Percentiles rank a stretch among this genome's conserved stretches.
Evolutionary conservation across 2,329 filamentous ascomycete genomes (phyloP).

Genomic region (Pestalotiopsis sp.): DNA sequence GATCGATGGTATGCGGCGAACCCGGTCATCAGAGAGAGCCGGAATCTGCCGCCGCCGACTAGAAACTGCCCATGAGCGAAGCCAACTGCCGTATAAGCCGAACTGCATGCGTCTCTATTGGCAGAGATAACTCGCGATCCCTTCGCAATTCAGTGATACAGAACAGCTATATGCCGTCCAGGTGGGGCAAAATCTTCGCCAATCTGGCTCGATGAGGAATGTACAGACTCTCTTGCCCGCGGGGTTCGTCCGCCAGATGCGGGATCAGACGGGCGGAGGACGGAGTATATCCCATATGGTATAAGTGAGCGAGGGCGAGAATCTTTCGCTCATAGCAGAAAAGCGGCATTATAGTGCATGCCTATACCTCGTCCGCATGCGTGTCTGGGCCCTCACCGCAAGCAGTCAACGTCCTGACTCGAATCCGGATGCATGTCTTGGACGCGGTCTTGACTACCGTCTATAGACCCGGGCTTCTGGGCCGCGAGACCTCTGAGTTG

Average conservation of each 20-base stretch:
- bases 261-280: background rate
- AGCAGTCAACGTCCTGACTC: background rate
- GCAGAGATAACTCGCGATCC: background rate
- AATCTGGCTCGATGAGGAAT: constrained; percentile 1
- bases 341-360: background rate
- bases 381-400: background rate
- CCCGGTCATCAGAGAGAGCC: background rate
- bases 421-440: background rate
- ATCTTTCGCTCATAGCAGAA: background rate
- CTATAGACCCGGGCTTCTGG: background rate
- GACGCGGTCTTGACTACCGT: background rate
- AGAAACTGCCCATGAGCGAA: no score
- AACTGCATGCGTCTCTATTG: background rate
- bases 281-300: background rate
- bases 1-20: background rate
- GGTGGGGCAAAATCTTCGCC: background rate
- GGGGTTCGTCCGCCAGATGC: background rate
- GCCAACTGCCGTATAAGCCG: background rate
- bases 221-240: background rate
- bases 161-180: background rate
- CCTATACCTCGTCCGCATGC: background rate
- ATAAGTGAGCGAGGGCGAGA: background rate
- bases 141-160: background rate
- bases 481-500: background rate
- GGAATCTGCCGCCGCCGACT: background rate